Percentiles rank a stretch among this genome's conserved stretches.
These are phyloP conservation scores for Claviceps africana DNA, from an alignment of 2,329 filamentous ascomycete species.

Conservation along the genomic window DNA sequence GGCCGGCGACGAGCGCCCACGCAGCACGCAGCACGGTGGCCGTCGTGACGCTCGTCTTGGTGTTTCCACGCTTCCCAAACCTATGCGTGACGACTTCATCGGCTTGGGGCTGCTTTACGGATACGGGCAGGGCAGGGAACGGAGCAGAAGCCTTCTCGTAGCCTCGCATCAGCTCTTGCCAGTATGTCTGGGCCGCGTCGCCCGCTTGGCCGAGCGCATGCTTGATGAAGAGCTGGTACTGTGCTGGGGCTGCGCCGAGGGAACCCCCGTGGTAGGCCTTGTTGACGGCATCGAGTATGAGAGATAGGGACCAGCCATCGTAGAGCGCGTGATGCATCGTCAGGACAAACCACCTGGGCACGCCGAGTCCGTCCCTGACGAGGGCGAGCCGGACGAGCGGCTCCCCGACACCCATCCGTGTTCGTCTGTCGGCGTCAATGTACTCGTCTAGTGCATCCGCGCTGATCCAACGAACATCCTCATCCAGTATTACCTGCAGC, in stretches of 20 bases:
- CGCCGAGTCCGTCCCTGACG: constrained; percentile 14
- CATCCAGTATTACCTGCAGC: constrained; percentile 28
- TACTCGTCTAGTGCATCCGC: constrained; percentile 19
- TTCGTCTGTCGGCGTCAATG: constrained; percentile 20
- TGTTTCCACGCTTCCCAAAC: background rate
- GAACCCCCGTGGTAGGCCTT: constrained; percentile 5
- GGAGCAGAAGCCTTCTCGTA: constrained; percentile 21
- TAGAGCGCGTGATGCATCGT: constrained; percentile 36
- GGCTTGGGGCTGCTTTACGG: constrained; percentile 28
- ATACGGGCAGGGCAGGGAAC: constrained; percentile 28
- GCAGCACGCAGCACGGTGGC: constrained; percentile 23
- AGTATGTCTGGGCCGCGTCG: constrained; percentile 25
- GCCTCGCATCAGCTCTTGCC: constrained; percentile 26
- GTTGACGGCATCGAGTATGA: constrained; percentile 22
- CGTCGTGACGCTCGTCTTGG: constrained; percentile 14
- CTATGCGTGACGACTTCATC: constrained; percentile 28
- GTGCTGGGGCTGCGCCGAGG: background rate
- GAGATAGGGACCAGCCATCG: constrained; percentile 32
- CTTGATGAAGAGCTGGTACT: constrained; percentile 30
- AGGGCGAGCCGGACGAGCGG: constrained; percentile 28
- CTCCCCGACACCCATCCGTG: constrained; percentile 24
- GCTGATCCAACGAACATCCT: constrained; percentile 16
- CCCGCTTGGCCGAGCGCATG: constrained; percentile 25
- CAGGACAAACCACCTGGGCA: constrained; percentile 25
- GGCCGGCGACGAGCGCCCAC: constrained; percentile 33